Evolutionary conservation across 1,139 yeast genomes (phyloP), one percentile per base, ranked within the genome.

Genomic region (Debaryomyces subglobosus): DNA sequence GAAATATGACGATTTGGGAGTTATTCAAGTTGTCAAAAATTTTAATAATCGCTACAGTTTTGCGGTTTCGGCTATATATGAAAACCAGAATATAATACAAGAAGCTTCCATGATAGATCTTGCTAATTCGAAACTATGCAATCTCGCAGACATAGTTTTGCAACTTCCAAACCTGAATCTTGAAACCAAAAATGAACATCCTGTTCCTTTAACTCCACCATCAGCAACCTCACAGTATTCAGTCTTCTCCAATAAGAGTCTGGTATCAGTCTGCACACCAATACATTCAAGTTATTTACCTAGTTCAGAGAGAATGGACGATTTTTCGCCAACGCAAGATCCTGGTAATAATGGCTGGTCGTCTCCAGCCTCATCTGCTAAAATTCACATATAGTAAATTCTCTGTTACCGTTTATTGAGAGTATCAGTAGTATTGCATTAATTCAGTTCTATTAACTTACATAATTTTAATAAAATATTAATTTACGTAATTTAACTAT

Each of bases 1-100:
- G 53, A 84, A 84, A 60, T 81, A 82, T 58, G 73, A 78, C 47
- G 62, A 58, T 8, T 61, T 73, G 39, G 79, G 80, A 2, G 79
- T 73, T 7, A 67, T 72, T 33, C 77, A 71, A 45, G 74, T 74
- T 4, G 58, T 72, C 24, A 62, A 64, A 45, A 72, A 71, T 52
- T 72, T 71, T 57, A 68, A 63, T 46, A 55, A 60, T 18, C 59
- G 70, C 36, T 61, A 58, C 52, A 53, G 58, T 45, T 60, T 57
- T 44, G 54, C 63, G 36, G 62, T 69, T 29, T 58, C 67, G 35
- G 54, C 60, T 45, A 59, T 69, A 27, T 58, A 64, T 52, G 70
- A 68, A 41, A 58, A 59, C 48, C 63, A 63, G 45, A 55, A 52
- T 20, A 39, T 47, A 2, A 52, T 65, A n/a, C 47, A 54, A 5